Evolutionary conservation across 1,284 basidiomycete species (phyloP), one percentile per base, ranked within the genome.

Genomic region (Ustilago lituana): DNA sequence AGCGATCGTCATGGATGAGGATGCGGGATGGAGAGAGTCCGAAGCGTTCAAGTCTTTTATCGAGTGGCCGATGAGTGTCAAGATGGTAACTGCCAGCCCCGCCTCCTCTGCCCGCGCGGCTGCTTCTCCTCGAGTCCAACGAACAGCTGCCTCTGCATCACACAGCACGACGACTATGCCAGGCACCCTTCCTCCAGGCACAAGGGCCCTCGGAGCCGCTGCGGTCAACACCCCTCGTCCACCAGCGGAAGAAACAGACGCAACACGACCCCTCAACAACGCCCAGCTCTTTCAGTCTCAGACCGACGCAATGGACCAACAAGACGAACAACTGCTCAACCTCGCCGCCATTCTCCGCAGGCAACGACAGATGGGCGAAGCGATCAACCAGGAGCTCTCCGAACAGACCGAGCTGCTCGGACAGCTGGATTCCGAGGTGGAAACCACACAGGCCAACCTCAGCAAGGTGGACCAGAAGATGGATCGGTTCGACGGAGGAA

Each of bases 351-450:
- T 96, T 58, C 84, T 98, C n/a, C 87, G 88, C 65, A 86, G 92
- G 36, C 94, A 98, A 84, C 87, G 89, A 71, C 88, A 91, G 52
- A 87, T 98, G 41, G 95, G 94, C 10, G 85, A 91, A 66, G 92
- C 93, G 15, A 98, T 98, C 67, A 86, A 88, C 56, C 86, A 87
- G 51, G 95, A 98, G 84, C 88, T 98, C 58, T 85, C 84, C 6
- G 84, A 89, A 73, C 95, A 98, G 84, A 94, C 89, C 72, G 92
- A 94, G 78, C 83, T 96, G 83, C 83, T 98, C 71, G 91, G 94
- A 77, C 87, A 88, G 75, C 84, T 98, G 50, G 86, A 89, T 19
- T 83, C 85, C 36, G 89, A 93, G 50, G 88, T 93, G 39, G 91
- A 91, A 73, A 84, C 84, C 19, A 89, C 90, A 2, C 89, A 89